phyloP scores from a whole-genome alignment of 164 flowering plant genomes.

The grape (Vitis vinifera) region DNA sequence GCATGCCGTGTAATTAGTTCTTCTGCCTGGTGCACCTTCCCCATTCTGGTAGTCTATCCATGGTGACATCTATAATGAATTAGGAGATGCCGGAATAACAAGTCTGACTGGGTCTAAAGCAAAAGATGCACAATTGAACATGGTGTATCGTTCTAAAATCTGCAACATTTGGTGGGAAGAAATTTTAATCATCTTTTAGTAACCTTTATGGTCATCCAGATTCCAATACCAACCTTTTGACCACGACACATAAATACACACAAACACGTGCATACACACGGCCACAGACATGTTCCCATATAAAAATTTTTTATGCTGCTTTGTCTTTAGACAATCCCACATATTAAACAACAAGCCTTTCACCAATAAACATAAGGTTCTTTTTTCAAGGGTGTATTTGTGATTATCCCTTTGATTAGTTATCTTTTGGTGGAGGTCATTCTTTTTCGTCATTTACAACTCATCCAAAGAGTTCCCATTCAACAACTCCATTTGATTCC shows the following conservation, averaged over 20 bases:
- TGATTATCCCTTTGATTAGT: neutral
- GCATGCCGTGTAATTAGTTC: too few species aligned
- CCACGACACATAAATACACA: neutral
- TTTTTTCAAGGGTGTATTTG: neutral
- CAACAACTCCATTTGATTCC: neutral
- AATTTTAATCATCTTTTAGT: neutral
- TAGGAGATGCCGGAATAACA: neutral
- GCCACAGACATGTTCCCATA: neutral
- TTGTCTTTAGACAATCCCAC: conserved; percentile 22
- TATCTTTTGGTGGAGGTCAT: neutral
- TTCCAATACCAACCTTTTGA: neutral
- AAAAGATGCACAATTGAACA: neutral
- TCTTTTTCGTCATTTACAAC: neutral
- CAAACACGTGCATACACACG: too few species aligned
- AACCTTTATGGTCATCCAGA: neutral
- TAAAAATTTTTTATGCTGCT: conserved; percentile 12
- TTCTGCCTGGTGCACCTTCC: too few species aligned
- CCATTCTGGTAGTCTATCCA: too few species aligned
- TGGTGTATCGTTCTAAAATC: neutral
- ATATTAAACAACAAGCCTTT: conserved; percentile 5
- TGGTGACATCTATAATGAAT: too few species aligned
- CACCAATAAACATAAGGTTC: neutral
- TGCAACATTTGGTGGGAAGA: neutral
- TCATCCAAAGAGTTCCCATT: neutral
- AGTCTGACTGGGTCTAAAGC: neutral